These are phyloP conservation scores for Teratosphaeria viscida DNA, from an alignment of 2,329 filamentous ascomycete genomes.

Conservation along the genomic window DNA sequence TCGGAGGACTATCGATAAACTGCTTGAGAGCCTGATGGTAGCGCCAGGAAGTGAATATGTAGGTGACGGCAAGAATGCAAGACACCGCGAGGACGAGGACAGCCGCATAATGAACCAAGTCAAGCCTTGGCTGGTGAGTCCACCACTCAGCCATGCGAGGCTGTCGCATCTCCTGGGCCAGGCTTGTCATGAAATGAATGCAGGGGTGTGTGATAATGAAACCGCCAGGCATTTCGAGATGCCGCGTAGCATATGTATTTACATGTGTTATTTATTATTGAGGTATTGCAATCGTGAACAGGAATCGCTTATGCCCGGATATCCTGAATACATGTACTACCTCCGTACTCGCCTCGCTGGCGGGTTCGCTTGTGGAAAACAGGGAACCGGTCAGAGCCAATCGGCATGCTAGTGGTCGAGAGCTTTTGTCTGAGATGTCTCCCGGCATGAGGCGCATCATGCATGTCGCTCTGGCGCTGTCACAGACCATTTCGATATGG, in stretches of 20 bases:
- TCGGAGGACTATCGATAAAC: neutral
- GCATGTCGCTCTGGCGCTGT: neutral
- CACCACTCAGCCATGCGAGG: neutral
- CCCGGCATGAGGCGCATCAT: no score
- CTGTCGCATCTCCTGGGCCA: neutral
- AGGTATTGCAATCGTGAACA: no score
- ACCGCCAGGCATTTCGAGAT: no score
- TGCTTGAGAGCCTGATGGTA: conserved; percentile 13
- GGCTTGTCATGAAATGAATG: no score
- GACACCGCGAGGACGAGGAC: conserved; percentile 8
- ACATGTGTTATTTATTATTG: no score
- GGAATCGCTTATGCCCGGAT: neutral
- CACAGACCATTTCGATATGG: neutral
- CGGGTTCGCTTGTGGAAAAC: neutral
- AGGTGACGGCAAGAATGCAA: conserved; percentile 5
- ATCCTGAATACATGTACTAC: neutral
- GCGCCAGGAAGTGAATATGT: conserved; percentile 13
- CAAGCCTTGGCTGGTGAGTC: neutral
- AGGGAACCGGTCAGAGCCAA: neutral
- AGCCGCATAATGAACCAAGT: conserved; percentile 2
- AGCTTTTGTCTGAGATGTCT: no score
- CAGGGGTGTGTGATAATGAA: no score
- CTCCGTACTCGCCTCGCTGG: neutral
- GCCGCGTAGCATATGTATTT: no score
- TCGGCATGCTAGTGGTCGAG: neutral